Evolutionary conservation across 768 basidiomycete genomes (phyloP).

Genomic region (Phallus indusiatus): DNA sequence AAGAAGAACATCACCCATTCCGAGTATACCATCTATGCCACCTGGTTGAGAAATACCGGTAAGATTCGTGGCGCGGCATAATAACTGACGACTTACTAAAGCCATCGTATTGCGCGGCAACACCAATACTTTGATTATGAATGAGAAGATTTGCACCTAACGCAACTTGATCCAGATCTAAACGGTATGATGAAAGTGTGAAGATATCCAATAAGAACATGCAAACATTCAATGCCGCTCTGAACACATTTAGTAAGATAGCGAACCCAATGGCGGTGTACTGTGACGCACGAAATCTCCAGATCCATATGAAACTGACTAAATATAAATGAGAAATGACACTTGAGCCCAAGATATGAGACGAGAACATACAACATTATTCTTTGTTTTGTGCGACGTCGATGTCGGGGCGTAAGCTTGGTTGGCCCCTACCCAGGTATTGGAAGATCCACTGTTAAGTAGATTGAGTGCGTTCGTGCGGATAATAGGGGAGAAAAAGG

Average conservation of each 20-base stretch:
- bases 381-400: background rate
- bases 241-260: background rate
- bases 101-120: conserved; percentile 5
- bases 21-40: background rate
- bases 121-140: conserved; percentile 22
- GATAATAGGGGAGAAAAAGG: background rate
- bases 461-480: background rate
- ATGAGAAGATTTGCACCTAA: conserved; percentile 19
- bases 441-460: conserved; percentile 27
- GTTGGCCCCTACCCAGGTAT: conserved; percentile 60
- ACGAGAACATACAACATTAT: conserved; percentile 24
- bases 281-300: background rate
- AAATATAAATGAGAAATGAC: background rate
- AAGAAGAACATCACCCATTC: background rate
- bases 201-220: background rate
- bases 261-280: background rate
- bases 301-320: conserved; percentile 1
- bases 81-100: background rate
- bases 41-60: background rate
- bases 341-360: background rate
- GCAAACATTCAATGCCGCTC: conserved; percentile 4
- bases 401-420: conserved; percentile 8
- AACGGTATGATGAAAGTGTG: background rate
- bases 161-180: conserved; percentile 17
- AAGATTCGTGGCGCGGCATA: background rate